phyloP scores from a whole-genome alignment of 225 moss, liverwort and hornwort genomes.

The Physcomitrellopsis africana region DNA sequence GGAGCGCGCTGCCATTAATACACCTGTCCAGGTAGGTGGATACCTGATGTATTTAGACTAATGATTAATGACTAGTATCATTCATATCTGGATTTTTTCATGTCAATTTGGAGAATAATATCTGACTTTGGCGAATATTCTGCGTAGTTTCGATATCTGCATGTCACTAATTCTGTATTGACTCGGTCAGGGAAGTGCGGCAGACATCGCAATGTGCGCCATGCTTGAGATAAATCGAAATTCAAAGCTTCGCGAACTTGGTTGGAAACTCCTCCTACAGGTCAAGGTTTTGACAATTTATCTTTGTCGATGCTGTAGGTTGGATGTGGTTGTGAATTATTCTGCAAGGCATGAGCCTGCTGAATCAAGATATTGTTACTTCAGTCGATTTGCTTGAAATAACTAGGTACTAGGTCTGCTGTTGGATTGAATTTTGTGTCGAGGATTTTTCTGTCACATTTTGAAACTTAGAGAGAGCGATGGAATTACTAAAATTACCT shows the following conservation, averaged over 20 bases:
- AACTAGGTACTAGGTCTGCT: no score
- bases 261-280: slow-evolving; percentile 94
- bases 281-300: slow-evolving; percentile 35
- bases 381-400: no score
- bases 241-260: slow-evolving; percentile 68
- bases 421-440: no score
- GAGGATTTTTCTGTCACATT: neutral
- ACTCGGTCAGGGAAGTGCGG: slow-evolving; percentile 88
- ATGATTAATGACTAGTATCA: no score
- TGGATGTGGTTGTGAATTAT: no score
- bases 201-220: slow-evolving; percentile 99
- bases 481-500: slow-evolving; percentile 28
- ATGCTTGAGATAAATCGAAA: slow-evolving; percentile 89
- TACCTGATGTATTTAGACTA: neutral
- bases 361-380: no score
- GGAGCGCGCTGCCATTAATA: slow-evolving; percentile 98
- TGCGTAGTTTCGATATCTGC: slow-evolving; percentile 13
- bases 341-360: no score
- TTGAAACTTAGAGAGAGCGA: neutral
- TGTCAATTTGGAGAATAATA: no score
- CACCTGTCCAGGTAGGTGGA: slow-evolving; percentile 86
- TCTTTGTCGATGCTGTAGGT: neutral
- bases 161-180: slow-evolving; percentile 31
- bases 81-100: no score
- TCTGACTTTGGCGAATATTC: no score